These are phyloP conservation scores for Talaromyces marneffei DNA, from an alignment of 2,329 filamentous ascomycete genomes.

Conservation along the genomic window DNA sequence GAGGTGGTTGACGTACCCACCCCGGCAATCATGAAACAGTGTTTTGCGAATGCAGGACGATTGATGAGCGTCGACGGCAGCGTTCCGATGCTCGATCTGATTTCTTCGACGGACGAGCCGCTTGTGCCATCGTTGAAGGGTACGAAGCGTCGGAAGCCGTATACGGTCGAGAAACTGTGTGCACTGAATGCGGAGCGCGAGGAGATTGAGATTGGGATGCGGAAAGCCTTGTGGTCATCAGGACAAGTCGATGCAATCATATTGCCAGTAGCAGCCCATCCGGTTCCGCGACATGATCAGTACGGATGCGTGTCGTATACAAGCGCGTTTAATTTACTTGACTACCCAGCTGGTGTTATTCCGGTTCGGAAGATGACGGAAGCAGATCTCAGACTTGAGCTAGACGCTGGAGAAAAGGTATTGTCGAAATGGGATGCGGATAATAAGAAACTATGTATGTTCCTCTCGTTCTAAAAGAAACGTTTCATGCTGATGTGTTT, in stretches of 20 bases:
- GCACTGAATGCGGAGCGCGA: slow-evolving; percentile 50
- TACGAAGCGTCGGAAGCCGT: slow-evolving; percentile 46
- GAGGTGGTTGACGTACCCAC: slow-evolving; percentile 55
- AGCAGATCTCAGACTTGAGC: slow-evolving; percentile 42
- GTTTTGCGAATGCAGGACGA: slow-evolving; percentile 52
- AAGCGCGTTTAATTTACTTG: slow-evolving; percentile 55
- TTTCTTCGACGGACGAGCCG: slow-evolving; percentile 52
- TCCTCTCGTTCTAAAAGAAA: neutral
- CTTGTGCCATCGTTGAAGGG: slow-evolving; percentile 55
- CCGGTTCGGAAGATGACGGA: slow-evolving; percentile 49
- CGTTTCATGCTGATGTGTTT: slow-evolving; percentile 21
- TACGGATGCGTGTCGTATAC: slow-evolving; percentile 61
- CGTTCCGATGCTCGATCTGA: slow-evolving; percentile 50
- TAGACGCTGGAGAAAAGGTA: slow-evolving; percentile 41
- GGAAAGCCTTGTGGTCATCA: slow-evolving; percentile 50
- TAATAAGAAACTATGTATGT: slow-evolving; percentile 54
- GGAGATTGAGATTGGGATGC: slow-evolving; percentile 50
- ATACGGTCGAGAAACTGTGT: slow-evolving; percentile 46
- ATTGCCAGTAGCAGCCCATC: slow-evolving; percentile 59
- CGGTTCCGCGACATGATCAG: slow-evolving; percentile 55
- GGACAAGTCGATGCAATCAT: slow-evolving; percentile 54
- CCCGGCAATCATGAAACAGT: slow-evolving; percentile 48
- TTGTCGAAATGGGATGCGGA: slow-evolving; percentile 54
- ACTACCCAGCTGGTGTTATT: slow-evolving; percentile 55
- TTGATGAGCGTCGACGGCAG: slow-evolving; percentile 56